Conservation (phyloP, 2,329 filamentous ascomycete genomes). For the Botrytis paeoniae region DNA sequence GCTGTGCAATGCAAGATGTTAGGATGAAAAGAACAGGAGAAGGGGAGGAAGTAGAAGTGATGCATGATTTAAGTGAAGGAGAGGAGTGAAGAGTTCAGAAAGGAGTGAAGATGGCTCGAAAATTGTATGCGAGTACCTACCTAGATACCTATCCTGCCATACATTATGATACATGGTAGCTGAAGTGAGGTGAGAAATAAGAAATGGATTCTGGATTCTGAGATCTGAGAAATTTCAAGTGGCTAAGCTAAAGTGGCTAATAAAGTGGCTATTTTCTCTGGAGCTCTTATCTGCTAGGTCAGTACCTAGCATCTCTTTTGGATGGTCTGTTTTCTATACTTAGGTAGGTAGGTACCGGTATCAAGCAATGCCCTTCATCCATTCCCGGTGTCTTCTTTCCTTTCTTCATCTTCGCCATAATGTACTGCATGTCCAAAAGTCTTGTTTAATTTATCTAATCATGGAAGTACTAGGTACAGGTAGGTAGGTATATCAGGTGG, state of each 20-base stretch:
- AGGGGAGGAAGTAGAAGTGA: not conserved
- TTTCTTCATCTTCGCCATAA: not conserved
- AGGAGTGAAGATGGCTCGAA: not conserved
- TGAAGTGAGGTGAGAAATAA: not conserved
- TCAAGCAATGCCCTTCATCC: not conserved
- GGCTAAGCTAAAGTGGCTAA: not conserved
- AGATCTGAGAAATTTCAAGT: too few species aligned
- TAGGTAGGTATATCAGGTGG: not conserved
- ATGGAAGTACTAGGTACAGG: not conserved
- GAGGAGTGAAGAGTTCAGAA: not conserved
- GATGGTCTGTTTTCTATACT: not conserved
- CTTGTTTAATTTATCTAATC: not conserved
- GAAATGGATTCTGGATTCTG: not conserved
- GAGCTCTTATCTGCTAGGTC: too few species aligned
- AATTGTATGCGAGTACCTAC: too few species aligned
- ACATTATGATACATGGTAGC: not conserved
- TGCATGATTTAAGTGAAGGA: not conserved
- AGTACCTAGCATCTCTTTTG: not conserved
- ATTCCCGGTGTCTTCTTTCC: not conserved
- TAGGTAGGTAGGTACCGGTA: not conserved
- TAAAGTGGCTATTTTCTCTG: not conserved
- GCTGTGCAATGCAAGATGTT: constrained; percentile 10
- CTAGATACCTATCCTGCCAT: too few species aligned
- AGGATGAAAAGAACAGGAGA: not conserved
- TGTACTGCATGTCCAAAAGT: not conserved